These are phyloP conservation scores for Mycena epipterygia DNA, from an alignment of 768 basidiomycete species.

Conservation along the genomic window DNA sequence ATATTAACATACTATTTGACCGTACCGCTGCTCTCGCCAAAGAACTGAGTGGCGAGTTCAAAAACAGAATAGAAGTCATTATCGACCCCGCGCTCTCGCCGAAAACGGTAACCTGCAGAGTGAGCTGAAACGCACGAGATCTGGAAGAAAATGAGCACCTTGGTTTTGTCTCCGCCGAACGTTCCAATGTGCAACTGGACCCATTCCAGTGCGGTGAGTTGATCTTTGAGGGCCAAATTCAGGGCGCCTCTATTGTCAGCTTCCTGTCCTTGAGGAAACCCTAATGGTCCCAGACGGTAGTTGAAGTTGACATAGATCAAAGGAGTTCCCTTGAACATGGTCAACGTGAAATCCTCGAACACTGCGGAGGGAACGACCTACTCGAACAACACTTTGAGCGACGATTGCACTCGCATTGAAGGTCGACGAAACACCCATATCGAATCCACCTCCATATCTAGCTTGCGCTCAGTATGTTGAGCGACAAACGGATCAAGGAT, in stretches of 20 bases:
- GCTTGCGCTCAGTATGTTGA: not conserved
- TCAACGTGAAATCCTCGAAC: not conserved
- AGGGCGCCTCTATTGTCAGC: constrained; percentile 49
- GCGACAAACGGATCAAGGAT: not conserved
- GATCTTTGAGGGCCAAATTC: constrained; percentile 58
- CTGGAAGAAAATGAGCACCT: constrained; percentile 42
- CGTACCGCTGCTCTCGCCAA: constrained; percentile 51
- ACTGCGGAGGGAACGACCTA: constrained; percentile 22
- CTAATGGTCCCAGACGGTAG: constrained; percentile 64
- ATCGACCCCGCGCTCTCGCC: constrained; percentile 67
- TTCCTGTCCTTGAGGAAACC: constrained; percentile 57
- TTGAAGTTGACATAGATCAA: constrained; percentile 63
- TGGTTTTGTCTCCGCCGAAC: constrained; percentile 71
- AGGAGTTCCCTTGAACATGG: constrained; percentile 47
- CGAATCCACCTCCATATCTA: constrained; percentile 42
- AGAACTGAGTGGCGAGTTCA: constrained; percentile 45
- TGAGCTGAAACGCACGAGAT: not conserved
- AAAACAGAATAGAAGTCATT: constrained; percentile 52
- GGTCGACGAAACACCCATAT: constrained; percentile 31
- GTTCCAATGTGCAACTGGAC: constrained; percentile 66
- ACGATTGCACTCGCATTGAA: constrained; percentile 47
- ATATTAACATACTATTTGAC: not conserved
- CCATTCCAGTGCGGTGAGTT: constrained; percentile 58
- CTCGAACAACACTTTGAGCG: constrained; percentile 40
- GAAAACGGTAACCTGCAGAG: constrained; percentile 56